A percentile compares a stretch with the other conserved stretches of the same genome.
Conservation (phyloP, 805 yeast species). For the Scheffersomyces spartinae region DNA sequence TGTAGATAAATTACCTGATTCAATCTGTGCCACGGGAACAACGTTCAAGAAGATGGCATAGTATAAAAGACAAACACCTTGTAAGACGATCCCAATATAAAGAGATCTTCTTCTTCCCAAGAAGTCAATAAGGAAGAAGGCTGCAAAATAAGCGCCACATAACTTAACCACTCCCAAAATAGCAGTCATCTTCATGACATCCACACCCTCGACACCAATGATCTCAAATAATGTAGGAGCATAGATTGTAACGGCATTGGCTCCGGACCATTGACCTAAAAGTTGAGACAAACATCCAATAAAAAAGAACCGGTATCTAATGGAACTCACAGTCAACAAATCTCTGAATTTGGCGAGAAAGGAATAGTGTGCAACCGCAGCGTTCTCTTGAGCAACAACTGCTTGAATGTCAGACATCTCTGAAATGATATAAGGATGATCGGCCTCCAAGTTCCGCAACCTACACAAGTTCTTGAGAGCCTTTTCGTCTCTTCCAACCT, state of each 20-base stretch:
- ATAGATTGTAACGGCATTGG: constrained; percentile 44
- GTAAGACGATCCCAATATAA: constrained; percentile 36
- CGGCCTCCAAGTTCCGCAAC: constrained; percentile 31
- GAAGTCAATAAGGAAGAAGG: constrained; percentile 42
- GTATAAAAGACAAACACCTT: constrained; percentile 30
- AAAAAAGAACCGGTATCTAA: constrained; percentile 33
- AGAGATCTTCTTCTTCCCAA: constrained; percentile 41
- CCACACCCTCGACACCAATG: constrained; percentile 32
- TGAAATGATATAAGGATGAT: constrained; percentile 37
- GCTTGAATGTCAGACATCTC: constrained; percentile 43
- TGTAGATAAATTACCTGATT: constrained; percentile 14
- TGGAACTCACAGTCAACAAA: constrained; percentile 23
- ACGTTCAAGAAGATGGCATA: constrained; percentile 35
- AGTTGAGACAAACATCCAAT: constrained; percentile 33
- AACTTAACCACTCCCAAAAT: constrained; percentile 44
- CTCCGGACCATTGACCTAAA: constrained; percentile 51
- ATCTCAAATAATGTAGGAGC: constrained; percentile 41
- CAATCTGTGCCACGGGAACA: constrained; percentile 31
- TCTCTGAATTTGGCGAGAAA: constrained; percentile 31
- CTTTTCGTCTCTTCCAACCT: constrained; percentile 26
- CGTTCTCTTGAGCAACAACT: constrained; percentile 27
- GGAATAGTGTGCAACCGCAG: constrained; percentile 16
- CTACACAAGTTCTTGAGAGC: constrained; percentile 29
- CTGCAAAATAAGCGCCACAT: constrained; percentile 34
- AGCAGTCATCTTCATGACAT: constrained; percentile 36